Conservation (phyloP, 2,329 filamentous ascomycete species). For the Helotiales sp. region DNA sequence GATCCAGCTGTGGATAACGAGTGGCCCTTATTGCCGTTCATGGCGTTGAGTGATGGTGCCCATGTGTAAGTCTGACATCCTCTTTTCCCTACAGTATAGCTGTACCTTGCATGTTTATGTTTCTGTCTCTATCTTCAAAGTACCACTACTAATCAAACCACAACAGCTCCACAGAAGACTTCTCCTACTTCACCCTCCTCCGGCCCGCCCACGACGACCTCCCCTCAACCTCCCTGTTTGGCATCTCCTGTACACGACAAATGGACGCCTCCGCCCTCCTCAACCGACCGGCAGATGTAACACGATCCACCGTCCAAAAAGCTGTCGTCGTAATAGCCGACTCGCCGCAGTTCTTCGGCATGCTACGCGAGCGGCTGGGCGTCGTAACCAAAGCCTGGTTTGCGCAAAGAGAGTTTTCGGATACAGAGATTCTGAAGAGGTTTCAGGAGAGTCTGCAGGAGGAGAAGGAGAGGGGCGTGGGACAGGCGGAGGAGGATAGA, state of each 20-base stretch:
- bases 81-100: neutral
- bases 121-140: no score
- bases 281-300: conserved; percentile 84
- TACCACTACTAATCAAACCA: neutral
- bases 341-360: conserved; percentile 86
- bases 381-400: conserved; percentile 97
- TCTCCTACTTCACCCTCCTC: conserved; percentile 95
- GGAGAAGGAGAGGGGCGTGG: conserved; percentile 67
- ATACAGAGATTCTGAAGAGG: conserved; percentile 84
- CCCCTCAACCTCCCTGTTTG: conserved; percentile 84
- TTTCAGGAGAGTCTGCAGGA: conserved; percentile 88
- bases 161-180: conserved; percentile 83
- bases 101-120: no score
- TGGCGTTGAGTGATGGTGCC: conserved; percentile 94
- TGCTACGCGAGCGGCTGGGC: conserved; percentile 85
- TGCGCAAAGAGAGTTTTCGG: conserved; percentile 88
- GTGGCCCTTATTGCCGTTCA: conserved; percentile 92
- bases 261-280: conserved; percentile 79
- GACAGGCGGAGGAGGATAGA: conserved; percentile 67
- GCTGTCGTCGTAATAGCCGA: conserved; percentile 95
- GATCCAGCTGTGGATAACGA: conserved; percentile 86
- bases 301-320: conserved; percentile 97
- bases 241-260: conserved; percentile 93
- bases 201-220: conserved; percentile 59
- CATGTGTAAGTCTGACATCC: conserved; percentile 70